Evolutionary conservation across 1,139 yeast genomes (phyloP).

Genomic region (Nakaseomyces delphensis): DNA sequence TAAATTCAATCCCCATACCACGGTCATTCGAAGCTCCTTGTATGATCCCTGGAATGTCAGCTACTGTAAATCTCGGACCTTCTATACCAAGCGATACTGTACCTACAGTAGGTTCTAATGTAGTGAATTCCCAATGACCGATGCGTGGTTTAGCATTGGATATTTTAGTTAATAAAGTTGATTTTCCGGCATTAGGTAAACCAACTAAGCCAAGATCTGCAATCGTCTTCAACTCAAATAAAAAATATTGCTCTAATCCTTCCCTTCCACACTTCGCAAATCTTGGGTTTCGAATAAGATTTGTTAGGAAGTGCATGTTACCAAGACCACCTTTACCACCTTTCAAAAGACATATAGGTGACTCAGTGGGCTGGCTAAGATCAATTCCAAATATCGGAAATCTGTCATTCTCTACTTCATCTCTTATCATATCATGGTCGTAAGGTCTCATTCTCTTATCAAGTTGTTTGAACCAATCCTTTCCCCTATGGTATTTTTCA

Average conservation of each 20-base stretch:
- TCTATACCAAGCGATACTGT: slow-evolving; percentile 65
- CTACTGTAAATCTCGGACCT: slow-evolving; percentile 76
- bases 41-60: slow-evolving; percentile 94
- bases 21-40: slow-evolving; percentile 75
- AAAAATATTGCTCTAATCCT: slow-evolving; percentile 56
- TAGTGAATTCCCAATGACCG: slow-evolving; percentile 97
- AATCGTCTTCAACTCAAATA: slow-evolving; percentile 74
- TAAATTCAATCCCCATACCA: slow-evolving; percentile 90
- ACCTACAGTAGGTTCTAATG: slow-evolving; percentile 85
- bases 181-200: slow-evolving; percentile 92
- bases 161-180: slow-evolving; percentile 79
- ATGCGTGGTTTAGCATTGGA: slow-evolving; percentile 84
- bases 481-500: slow-evolving; percentile 55
- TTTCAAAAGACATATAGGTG: slow-evolving; percentile 59
- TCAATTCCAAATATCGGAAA: slow-evolving; percentile 80
- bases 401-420: slow-evolving; percentile 54
- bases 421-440: slow-evolving; percentile 52
- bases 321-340: slow-evolving; percentile 97
- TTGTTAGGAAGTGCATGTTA: slow-evolving; percentile 85
- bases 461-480: slow-evolving; percentile 57
- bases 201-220: slow-evolving; percentile 95
- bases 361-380: slow-evolving; percentile 50
- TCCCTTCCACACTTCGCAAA: slow-evolving; percentile 74
- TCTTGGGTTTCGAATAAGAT: slow-evolving; percentile 77
- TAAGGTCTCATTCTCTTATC: slow-evolving; percentile 53